These are phyloP conservation scores for Atkinsonella texensis DNA, from an alignment of 2,329 filamentous ascomycete species.

Conservation along the genomic window DNA sequence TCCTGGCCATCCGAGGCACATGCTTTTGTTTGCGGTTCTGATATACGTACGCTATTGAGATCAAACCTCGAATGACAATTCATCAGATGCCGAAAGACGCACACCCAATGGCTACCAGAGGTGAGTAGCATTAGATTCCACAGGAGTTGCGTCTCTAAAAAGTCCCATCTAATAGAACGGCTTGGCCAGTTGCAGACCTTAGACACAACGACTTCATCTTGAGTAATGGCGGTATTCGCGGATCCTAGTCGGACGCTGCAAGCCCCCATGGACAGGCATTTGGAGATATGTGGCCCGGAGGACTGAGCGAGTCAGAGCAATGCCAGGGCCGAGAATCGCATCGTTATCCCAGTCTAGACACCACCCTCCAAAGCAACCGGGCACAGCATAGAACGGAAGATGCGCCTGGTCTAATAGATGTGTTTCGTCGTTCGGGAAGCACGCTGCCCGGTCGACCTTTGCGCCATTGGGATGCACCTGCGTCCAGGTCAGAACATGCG, in stretches of 20 bases:
- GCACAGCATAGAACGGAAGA: background rate
- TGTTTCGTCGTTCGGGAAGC: background rate
- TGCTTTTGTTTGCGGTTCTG: background rate
- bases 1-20: background rate
- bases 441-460: no score
- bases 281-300: background rate
- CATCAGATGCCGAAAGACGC: background rate
- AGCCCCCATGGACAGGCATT: background rate
- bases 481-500: no score
- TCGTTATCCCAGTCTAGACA: background rate
- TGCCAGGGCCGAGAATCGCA: background rate
- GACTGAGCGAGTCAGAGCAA: background rate
- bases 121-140: background rate
- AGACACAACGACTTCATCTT: constrained; percentile 4
- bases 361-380: background rate
- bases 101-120: background rate
- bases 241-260: background rate
- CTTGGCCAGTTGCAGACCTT: constrained; percentile 2
- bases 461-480: no score
- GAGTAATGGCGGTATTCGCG: background rate
- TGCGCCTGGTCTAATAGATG: background rate
- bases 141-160: background rate
- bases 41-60: background rate
- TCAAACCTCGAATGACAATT: constrained; percentile 1
- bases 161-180: background rate